These are phyloP conservation scores for Calocera cornea DNA, from an alignment of 768 basidiomycete genomes.

Conservation along the genomic window DNA sequence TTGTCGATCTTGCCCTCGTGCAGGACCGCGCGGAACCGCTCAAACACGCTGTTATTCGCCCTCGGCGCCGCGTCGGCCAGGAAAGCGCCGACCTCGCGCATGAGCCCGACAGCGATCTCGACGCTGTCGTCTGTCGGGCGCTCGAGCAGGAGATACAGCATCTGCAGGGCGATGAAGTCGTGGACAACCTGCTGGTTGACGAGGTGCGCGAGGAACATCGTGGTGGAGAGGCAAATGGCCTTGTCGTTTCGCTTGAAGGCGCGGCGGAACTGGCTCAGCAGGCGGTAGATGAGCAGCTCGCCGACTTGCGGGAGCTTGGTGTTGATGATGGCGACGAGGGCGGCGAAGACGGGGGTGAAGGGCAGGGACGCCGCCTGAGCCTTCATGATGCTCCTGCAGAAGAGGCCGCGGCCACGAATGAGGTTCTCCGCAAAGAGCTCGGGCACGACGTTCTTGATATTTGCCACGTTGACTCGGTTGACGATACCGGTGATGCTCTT, in stretches of 20 bases:
- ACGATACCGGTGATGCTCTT: constrained; percentile 99
- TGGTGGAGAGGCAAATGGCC: constrained; percentile 85
- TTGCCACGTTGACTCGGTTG: constrained; percentile 93
- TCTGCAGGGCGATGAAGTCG: constrained; percentile 87
- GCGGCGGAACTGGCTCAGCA: constrained; percentile 89
- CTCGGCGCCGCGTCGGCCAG: constrained; percentile 87
- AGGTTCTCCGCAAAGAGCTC: constrained; percentile 91
- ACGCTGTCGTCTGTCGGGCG: constrained; percentile 95
- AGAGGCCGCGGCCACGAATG: constrained; percentile 82
- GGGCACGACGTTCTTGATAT: constrained; percentile 87
- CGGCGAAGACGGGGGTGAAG: constrained; percentile 93
- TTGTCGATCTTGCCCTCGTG: constrained; percentile 94
- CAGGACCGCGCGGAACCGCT: constrained; percentile 90
- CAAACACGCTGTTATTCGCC: constrained; percentile 86
- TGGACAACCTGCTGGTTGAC: constrained; percentile 89
- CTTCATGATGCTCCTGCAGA: constrained; percentile 92
- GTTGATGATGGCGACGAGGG: constrained; percentile 87
- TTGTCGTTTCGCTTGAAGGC: constrained; percentile 97
- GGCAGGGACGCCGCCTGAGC: constrained; percentile 94
- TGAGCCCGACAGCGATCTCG: constrained; percentile 95
- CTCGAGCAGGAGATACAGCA: constrained; percentile 88
- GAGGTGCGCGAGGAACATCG: constrained; percentile 78
- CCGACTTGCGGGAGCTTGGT: constrained; percentile 95
- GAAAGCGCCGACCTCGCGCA: constrained; percentile 93
- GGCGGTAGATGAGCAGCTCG: constrained; percentile 72